Evolutionary conservation across 768 basidiomycete genomes (phyloP).

Genomic region (Mycena floridula): DNA sequence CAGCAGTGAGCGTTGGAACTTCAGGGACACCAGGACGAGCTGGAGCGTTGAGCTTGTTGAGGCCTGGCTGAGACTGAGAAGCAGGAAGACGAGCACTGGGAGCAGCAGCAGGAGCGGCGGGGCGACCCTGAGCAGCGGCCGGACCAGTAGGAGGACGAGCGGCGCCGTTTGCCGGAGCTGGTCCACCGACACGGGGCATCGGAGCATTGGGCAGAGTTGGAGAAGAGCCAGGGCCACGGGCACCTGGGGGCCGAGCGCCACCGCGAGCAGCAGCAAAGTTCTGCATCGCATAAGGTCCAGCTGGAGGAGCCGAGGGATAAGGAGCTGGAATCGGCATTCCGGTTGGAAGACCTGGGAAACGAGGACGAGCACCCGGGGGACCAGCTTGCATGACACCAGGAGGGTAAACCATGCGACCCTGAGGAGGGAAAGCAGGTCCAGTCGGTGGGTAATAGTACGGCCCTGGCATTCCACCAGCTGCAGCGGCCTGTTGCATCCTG

Average conservation of each 20-base stretch:
- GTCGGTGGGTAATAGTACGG: conserved; percentile 84
- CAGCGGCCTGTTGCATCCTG: conserved; percentile 92
- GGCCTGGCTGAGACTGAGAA: conserved; percentile 27
- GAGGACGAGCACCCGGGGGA: conserved; percentile 80
- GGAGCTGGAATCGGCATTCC: conserved; percentile 74
- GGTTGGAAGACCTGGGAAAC: conserved; percentile 66
- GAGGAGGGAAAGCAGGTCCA: conserved; percentile 76
- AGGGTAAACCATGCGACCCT: conserved; percentile 42
- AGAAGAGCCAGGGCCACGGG: conserved; percentile 65
- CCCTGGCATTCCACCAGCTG: conserved; percentile 71
- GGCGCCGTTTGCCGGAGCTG: conserved; percentile 47
- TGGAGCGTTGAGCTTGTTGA: conserved; percentile 28
- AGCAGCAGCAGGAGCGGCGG: conserved; percentile 29
- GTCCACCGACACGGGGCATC: conserved; percentile 60
- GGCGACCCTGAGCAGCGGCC: conserved; percentile 24
- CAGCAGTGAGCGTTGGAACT: conserved; percentile 37
- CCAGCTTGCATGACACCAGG: conserved; percentile 72
- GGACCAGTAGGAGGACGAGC: conserved; percentile 37
- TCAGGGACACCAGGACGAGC: conserved; percentile 28
- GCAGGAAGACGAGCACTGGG: conserved; percentile 41
- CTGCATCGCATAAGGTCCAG: conserved; percentile 66
- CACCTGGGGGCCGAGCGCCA: conserved; percentile 54
- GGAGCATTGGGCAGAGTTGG: conserved; percentile 59
- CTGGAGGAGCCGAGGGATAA: conserved; percentile 69
- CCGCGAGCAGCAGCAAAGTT: conserved; percentile 54